Conservation (phyloP, 768 basidiomycete species). For the Lentinula aciculospora region DNA sequence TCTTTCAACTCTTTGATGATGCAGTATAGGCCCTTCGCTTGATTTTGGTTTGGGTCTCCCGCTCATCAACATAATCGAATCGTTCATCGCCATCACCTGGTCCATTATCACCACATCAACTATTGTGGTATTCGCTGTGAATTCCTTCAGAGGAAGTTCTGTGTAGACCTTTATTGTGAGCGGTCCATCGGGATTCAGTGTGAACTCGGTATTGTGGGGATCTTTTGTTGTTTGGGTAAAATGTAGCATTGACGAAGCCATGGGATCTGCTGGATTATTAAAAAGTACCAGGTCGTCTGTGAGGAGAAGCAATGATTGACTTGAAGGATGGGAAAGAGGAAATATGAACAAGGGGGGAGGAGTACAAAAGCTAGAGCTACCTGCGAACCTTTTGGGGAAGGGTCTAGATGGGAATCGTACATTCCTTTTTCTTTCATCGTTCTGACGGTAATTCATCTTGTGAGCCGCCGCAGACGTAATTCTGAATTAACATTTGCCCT, state of each 20-base stretch:
- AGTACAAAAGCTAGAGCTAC: background rate
- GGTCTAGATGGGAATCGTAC: background rate
- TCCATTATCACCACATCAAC: background rate
- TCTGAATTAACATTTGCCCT: background rate
- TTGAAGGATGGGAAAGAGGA: background rate
- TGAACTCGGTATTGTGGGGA: background rate
- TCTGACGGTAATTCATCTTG: background rate
- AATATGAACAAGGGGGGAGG: background rate
- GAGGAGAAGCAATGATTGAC: background rate
- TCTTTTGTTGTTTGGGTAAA: background rate
- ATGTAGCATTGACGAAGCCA: background rate
- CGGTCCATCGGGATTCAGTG: background rate
- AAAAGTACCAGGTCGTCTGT: background rate
- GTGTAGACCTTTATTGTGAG: background rate
- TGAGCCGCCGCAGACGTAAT: background rate
- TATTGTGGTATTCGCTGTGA: background rate
- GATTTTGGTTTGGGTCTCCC: background rate
- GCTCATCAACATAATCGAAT: background rate
- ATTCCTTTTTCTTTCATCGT: background rate
- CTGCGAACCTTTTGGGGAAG: background rate
- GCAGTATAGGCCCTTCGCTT: background rate
- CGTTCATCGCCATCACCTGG: background rate
- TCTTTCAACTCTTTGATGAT: constrained; percentile 1
- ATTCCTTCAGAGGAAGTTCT: background rate
- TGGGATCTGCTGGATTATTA: background rate